Evolutionary conservation across 2,329 filamentous ascomycete species (phyloP), one percentile per base, ranked within the genome.

Genomic region (Nemania abortiva): DNA sequence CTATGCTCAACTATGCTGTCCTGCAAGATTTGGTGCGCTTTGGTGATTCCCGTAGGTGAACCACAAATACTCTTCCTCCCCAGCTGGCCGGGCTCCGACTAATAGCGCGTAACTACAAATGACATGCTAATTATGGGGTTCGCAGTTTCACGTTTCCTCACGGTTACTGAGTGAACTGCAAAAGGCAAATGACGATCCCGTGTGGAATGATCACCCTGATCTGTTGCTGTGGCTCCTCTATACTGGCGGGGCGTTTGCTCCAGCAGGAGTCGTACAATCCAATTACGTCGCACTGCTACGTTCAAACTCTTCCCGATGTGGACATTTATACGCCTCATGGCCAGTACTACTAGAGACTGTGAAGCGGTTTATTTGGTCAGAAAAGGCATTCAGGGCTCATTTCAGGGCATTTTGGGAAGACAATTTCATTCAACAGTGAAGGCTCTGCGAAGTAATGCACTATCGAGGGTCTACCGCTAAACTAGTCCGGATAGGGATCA

Each of bases 321-420:
- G 31, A 63, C 62, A 15, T 27, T 66, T 75, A 24, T 76, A 76
- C 62, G 54, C 6, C 11, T 79, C 81, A 52, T 82, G 79, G 79
- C 27, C 73, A 7, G 75, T 77, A 47, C 22, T 82, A 24, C 70
- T 77, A 31, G 52, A 54, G 18, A 74, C 79, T 24, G 61, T 83
- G 49, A 75, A 74, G 56, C 73, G 74, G 31, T 83, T 82, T 55
- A 79, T 81, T 42, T 84, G 82, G 81, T 83, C 81, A 10, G 78
- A 82, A 1, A 75, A 73, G 3, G 80, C 79, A 34, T 83, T 82
- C 58, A 13, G 63, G 52, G 45, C 66, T 3, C 75, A 77, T 1
- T 76, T 79, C 0, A 76, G 76, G 53, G 69, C 50, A 2, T 77
- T 83, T 54, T 82, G 78, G 79, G 73, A 77, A 58, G 78, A 80